These are phyloP conservation scores for Groenewaldozyma auringiensis DNA, from an alignment of 1,139 yeast genomes.

Conservation along the genomic window DNA sequence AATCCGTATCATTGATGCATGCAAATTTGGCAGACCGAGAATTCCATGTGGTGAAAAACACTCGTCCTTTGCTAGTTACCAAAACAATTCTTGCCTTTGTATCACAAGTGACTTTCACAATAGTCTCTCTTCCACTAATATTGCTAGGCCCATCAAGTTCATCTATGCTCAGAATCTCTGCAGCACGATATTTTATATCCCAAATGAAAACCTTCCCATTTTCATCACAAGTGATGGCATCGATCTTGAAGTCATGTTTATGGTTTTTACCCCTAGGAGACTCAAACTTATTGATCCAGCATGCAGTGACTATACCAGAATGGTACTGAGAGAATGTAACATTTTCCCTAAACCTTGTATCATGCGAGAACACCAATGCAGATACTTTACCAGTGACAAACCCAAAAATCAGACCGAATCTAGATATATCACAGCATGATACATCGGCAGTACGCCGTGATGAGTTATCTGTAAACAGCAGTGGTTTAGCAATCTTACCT, in stretches of 20 bases:
- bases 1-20: not conserved
- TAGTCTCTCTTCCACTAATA: conserved; percentile 12
- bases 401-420: conserved; percentile 30
- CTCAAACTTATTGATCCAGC: conserved; percentile 28
- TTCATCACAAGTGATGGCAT: conserved; percentile 23
- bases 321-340: conserved; percentile 20
- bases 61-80: conserved; percentile 7
- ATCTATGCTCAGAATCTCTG: not conserved
- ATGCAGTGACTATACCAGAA: conserved; percentile 21
- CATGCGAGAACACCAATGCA: conserved; percentile 24
- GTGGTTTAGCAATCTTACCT: conserved; percentile 29
- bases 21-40: not conserved
- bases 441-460: conserved; percentile 18
- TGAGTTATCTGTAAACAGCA: conserved; percentile 22
- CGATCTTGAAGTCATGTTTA: conserved; percentile 10
- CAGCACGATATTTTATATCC: conserved; percentile 17
- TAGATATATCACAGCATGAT: conserved; percentile 24
- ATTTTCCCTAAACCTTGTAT: conserved; percentile 27
- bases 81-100: conserved; percentile 17
- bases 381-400: conserved; percentile 24
- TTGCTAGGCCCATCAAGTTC: conserved; percentile 10
- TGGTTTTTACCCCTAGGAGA: conserved; percentile 15
- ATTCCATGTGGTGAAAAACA: not conserved
- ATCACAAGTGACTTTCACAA: conserved; percentile 22
- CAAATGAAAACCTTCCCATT: conserved; percentile 24